Conservation (phyloP, 2,329 filamentous ascomycete species). For the Thielaviopsis ethacetica region DNA sequence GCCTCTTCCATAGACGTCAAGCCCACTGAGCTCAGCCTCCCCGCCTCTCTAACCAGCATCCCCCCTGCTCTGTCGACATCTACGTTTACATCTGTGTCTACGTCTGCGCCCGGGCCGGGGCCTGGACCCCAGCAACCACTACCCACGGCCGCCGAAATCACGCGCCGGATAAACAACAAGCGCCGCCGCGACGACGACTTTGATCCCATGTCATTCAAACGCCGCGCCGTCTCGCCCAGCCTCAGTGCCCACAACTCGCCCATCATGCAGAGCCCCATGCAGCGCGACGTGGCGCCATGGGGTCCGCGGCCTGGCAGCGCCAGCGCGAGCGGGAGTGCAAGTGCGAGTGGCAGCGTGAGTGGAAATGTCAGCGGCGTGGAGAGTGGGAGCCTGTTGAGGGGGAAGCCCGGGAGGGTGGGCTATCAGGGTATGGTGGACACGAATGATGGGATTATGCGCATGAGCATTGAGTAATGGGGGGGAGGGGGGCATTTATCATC, state of each 20-base stretch:
- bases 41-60: neutral
- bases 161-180: slow-evolving; percentile 62
- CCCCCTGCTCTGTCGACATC: neutral
- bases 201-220: slow-evolving; percentile 75
- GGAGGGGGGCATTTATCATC: neutral
- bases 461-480: slow-evolving; percentile 81
- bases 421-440: slow-evolving; percentile 91
- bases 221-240: slow-evolving; percentile 78
- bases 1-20: slow-evolving; percentile 13
- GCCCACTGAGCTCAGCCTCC: neutral
- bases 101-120: too few relatives aligned
- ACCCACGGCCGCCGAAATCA: slow-evolving; percentile 56
- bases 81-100: neutral
- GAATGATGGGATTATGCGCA: slow-evolving; percentile 89
- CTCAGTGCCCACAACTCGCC: slow-evolving; percentile 86
- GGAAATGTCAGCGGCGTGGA: slow-evolving; percentile 17
- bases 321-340: slow-evolving; percentile 31
- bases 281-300: slow-evolving; percentile 55
- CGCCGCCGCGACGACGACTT: slow-evolving; percentile 84
- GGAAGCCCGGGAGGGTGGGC: slow-evolving; percentile 49
- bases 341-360: slow-evolving; percentile 28
- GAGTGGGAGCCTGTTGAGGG: slow-evolving; percentile 26
- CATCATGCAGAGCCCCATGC: slow-evolving; percentile 66
- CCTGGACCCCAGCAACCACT: slow-evolving; percentile 20
- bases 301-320: slow-evolving; percentile 53